Evolutionary conservation across 306 rosid genomes (phyloP), one percentile per base, ranked within the genome.

Genomic region (Lablab purpureus): DNA sequence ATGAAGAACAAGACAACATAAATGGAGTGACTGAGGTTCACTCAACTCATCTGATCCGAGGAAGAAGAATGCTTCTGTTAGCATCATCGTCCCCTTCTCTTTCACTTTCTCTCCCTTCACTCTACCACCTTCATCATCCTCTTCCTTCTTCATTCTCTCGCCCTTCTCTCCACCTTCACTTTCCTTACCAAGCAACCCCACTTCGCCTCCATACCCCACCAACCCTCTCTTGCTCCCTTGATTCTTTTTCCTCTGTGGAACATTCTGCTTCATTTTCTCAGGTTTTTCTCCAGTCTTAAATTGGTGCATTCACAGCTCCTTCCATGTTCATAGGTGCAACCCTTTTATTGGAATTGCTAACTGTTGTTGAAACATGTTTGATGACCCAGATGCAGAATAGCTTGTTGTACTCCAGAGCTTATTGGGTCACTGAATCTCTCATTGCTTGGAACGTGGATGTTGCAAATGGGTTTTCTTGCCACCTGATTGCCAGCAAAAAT

Each of bases 361-460:
- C 64, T 23, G 2, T 49, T n/a, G 69, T 55, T 71, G 14, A 0
- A 17, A 40, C 65, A 30, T 78, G 85, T 23, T 9, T 70, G 76
- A 36, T 37, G 70, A 37, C 14, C 41, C 85, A 89, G 91, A 78
- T 93, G 86, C 85, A 84, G 55, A 85, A 84, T 72, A 76, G 80
- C 75, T 82, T 91, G 78, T 27, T 83, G 82, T 87, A 84, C 67
- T 91, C 98, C 70, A 88, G 91, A 88, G 98, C 98, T 51, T 85
- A 80, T 80, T 95, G 99, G 96, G 91, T 93, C 10, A 83, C 74
- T 62, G 84, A 88, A 71, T 89, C 84, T 18, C 80, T 88, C 47
- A 89, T 95, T 74, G 98, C 98, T 30, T 95, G 99, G 99, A 87
- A 93, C 32, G 87, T 85, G 34, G 94, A 91, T 78, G 77, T 79